Percentiles rank a stretch among this genome's conserved stretches.
Conservation (phyloP, 306 rosid genomes). For the Betula pendula region DNA sequence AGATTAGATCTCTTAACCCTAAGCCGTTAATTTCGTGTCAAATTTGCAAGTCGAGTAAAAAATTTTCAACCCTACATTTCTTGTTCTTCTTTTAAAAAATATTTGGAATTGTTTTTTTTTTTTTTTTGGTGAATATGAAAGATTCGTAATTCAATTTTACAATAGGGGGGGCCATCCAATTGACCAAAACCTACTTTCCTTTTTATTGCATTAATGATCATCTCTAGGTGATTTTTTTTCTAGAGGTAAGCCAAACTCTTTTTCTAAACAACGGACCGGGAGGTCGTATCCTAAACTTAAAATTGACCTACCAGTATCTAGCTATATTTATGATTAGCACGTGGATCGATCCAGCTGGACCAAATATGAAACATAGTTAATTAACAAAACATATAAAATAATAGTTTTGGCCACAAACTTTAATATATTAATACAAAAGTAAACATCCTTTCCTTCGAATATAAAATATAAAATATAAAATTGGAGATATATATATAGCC, state of each 20-base stretch:
- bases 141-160: background rate
- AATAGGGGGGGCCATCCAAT: background rate
- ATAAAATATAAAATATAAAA: background rate
- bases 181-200: background rate
- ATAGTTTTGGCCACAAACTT: background rate
- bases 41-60: too few species aligned
- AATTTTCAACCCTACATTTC: too few species aligned
- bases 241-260: too few species aligned
- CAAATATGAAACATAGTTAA: background rate
- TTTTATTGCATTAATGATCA: background rate
- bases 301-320: background rate
- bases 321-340: background rate
- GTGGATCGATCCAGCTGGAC: constrained; percentile 15
- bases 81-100: too few species aligned
- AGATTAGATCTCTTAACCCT: too few species aligned
- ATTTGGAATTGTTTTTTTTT: background rate
- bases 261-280: too few species aligned
- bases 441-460: constrained; percentile 31
- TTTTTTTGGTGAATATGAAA: background rate
- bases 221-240: too few species aligned
- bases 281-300: too few species aligned
- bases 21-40: too few species aligned
- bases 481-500: background rate
- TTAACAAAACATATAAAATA: background rate
- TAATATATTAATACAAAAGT: background rate